phyloP scores from a whole-genome alignment of 192 early-diverging fungal species.

The Coemansia biformis region DNA sequence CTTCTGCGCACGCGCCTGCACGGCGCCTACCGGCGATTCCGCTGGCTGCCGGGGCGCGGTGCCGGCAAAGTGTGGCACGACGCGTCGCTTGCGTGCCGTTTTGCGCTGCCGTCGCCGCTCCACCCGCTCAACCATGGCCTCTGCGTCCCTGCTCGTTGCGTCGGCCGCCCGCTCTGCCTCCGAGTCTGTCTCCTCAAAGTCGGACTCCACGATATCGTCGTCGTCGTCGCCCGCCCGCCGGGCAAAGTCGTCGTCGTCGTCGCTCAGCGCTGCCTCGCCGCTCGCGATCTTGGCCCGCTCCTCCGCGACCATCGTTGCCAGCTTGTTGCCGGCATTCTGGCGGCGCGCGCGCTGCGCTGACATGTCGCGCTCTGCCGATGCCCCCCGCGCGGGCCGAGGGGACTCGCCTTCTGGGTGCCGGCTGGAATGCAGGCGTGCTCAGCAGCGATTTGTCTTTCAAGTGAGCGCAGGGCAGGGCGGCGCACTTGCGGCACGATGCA shows the following conservation, averaged over 20 bases:
- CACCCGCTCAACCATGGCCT: constrained; percentile 15
- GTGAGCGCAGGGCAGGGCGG: too few relatives aligned
- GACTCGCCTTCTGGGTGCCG: too few relatives aligned
- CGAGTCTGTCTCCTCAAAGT: constrained; percentile 47
- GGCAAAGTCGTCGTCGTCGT: constrained; percentile 44
- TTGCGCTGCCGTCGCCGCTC: constrained; percentile 34
- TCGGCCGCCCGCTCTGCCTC: constrained; percentile 33
- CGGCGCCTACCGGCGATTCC: not conserved
- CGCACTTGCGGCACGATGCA: too few relatives aligned
- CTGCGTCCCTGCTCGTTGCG: constrained; percentile 19
- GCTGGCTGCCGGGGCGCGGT: not conserved
- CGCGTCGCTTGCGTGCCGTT: constrained; percentile 21
- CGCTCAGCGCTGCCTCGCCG: constrained; percentile 26
- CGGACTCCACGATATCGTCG: constrained; percentile 37
- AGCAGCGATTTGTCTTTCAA: too few relatives aligned
- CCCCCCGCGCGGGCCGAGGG: too few relatives aligned
- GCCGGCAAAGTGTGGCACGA: constrained; percentile 35
- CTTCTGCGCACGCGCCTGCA: not conserved
- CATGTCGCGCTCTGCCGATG: too few relatives aligned
- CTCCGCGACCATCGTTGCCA: constrained; percentile 38
- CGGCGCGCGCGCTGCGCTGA: constrained; percentile 34
- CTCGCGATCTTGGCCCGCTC: constrained; percentile 37
- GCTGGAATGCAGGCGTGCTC: too few relatives aligned
- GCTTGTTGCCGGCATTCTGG: constrained; percentile 46
- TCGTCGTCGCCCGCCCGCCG: not conserved